Percentiles rank a stretch among this genome's conserved stretches.
These are phyloP conservation scores for Trichoderma sp. DNA, from an alignment of 2,329 filamentous ascomycete genomes.

Conservation along the genomic window DNA sequence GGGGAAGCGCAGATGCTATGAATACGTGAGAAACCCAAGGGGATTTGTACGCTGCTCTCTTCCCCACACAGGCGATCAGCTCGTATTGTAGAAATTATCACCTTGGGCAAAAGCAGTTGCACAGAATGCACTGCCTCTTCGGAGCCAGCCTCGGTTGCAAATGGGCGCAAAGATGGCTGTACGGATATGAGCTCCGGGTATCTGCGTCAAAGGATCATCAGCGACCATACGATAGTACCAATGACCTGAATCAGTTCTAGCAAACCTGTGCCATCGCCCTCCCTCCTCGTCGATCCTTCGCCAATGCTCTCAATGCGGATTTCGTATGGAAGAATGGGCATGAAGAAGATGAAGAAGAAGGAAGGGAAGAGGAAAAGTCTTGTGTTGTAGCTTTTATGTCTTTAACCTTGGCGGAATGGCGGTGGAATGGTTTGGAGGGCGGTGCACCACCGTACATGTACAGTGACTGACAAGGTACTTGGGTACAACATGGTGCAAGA, in stretches of 20 bases:
- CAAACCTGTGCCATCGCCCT: too few species aligned
- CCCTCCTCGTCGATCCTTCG: too few species aligned
- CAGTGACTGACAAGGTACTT: neutral
- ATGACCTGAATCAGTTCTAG: too few species aligned
- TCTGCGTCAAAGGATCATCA: neutral
- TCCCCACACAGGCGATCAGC: neutral
- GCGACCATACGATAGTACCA: too few species aligned
- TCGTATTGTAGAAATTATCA: neutral
- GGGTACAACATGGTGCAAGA: neutral
- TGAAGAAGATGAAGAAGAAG: neutral
- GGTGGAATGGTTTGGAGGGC: too few species aligned
- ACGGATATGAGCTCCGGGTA: neutral
- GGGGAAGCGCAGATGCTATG: neutral
- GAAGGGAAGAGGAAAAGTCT: too few species aligned
- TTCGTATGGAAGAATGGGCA: too few species aligned
- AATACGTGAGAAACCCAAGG: neutral
- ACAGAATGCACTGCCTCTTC: neutral
- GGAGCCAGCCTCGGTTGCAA: neutral
- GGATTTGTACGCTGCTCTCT: neutral
- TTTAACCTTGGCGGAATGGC: too few species aligned
- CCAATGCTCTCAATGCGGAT: too few species aligned
- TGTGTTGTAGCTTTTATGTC: too few species aligned
- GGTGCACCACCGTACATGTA: too few species aligned
- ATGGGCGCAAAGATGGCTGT: neutral
- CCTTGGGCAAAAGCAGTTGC: neutral